phyloP scores from a whole-genome alignment of 1,284 basidiomycete genomes.

The Pholiota adiposa region DNA sequence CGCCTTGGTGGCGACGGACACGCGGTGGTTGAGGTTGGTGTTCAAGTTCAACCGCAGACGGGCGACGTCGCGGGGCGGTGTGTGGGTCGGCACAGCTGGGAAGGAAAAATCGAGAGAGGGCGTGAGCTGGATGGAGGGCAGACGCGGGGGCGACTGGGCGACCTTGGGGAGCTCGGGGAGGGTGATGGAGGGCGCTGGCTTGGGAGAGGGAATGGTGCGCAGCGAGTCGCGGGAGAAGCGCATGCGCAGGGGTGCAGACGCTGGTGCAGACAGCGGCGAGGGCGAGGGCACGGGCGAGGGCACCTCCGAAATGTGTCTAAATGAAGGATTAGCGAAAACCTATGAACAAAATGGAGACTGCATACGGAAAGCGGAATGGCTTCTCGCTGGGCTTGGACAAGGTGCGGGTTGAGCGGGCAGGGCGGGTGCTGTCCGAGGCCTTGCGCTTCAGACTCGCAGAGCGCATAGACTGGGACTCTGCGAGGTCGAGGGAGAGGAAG shows the following conservation, averaged over 20 bases:
- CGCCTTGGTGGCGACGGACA: constrained; percentile 34
- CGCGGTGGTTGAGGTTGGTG: constrained; percentile 32
- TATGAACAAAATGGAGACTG: constrained; percentile 13
- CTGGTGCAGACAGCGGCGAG: constrained; percentile 19
- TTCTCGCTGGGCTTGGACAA: constrained; percentile 21
- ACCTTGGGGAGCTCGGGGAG: constrained; percentile 49
- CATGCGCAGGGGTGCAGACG: constrained; percentile 28
- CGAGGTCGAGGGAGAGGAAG: constrained; percentile 64
- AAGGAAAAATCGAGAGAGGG: constrained; percentile 25
- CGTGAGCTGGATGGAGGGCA: constrained; percentile 33
- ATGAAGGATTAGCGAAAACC: constrained; percentile 10
- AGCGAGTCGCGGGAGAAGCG: constrained; percentile 49
- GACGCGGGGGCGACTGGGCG: constrained; percentile 27
- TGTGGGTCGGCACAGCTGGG: constrained; percentile 36
- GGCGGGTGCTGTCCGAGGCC: constrained; percentile 26
- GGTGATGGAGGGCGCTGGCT: constrained; percentile 58
- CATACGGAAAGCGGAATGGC: constrained; percentile 31
- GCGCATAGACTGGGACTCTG: constrained; percentile 53
- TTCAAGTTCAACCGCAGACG: constrained; percentile 18
- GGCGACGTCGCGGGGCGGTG: constrained; percentile 24
- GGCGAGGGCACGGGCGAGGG: constrained; percentile 26
- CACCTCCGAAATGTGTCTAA: constrained; percentile 22
- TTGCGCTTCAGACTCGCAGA: constrained; percentile 48
- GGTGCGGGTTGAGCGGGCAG: constrained; percentile 25
- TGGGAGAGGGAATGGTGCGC: constrained; percentile 59